These are phyloP conservation scores for Neospora caninum DNA, from an alignment of 169 alveolate genomes.

Conservation along the genomic window DNA sequence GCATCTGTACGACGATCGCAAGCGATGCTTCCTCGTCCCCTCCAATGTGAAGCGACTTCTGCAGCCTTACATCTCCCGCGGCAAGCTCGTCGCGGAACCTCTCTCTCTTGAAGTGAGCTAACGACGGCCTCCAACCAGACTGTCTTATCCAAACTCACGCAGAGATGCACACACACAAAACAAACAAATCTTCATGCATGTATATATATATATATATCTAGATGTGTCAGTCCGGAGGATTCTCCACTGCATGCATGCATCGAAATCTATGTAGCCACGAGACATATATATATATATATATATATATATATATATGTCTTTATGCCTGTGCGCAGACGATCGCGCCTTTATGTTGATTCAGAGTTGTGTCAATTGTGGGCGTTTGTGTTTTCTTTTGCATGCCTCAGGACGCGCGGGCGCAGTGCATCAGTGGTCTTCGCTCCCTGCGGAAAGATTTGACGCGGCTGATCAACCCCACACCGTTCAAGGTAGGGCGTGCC, in stretches of 20 bases:
- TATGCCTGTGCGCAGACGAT: background rate
- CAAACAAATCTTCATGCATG: background rate
- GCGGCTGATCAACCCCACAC: constrained; percentile 12
- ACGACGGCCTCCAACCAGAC: too few species aligned
- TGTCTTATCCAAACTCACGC: background rate
- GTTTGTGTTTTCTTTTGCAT: too few species aligned
- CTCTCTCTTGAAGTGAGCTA: background rate
- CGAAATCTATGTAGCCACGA: background rate
- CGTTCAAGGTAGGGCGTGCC: background rate
- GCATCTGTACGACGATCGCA: constrained; percentile 69
- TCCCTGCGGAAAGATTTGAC: constrained; percentile 24
- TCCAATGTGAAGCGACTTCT: constrained; percentile 57
- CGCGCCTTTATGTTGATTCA: too few species aligned
- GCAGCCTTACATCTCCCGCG: background rate
- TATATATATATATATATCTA: background rate
- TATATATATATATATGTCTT: background rate
- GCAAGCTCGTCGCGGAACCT: background rate
- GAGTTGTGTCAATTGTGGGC: too few species aligned
- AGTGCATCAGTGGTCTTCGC: background rate
- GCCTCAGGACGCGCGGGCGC: constrained; percentile 7
- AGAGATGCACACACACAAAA: background rate
- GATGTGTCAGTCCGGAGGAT: too few species aligned
- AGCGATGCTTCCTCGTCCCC: constrained; percentile 71
- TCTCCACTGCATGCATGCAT: too few species aligned
- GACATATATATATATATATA: too few species aligned